Evolutionary conservation across 2,329 filamentous ascomycete species (phyloP).

Genomic region (Lasiodiplodia citricola): DNA sequence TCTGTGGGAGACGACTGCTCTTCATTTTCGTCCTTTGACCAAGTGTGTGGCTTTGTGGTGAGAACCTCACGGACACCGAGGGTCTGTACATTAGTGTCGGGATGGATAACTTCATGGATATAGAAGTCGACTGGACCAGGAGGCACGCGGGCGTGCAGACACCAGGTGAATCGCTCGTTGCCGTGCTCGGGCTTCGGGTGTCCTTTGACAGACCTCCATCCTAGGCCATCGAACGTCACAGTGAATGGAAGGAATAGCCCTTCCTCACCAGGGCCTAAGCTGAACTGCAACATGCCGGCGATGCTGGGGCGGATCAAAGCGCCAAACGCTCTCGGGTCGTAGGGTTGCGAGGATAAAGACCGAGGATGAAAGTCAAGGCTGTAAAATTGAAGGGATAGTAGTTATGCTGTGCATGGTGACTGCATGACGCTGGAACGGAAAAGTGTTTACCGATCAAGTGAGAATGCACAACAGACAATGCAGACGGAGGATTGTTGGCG

Average conservation of each 20-base stretch:
- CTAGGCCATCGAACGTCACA: not conserved
- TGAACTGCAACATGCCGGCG: not conserved
- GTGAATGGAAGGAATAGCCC: not conserved
- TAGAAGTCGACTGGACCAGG: not conserved
- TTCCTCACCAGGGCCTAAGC: not conserved
- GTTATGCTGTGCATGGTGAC: too few species aligned
- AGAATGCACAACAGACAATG: not conserved
- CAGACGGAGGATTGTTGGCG: not conserved
- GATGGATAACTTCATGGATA: not conserved
- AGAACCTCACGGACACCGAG: not conserved
- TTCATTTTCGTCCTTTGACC: not conserved
- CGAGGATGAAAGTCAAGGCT: not conserved
- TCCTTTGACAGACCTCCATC: not conserved
- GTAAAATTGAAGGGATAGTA: not conserved
- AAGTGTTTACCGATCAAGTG: too few species aligned
- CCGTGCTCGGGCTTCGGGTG: not conserved
- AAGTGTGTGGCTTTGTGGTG: not conserved
- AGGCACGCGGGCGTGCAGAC: not conserved
- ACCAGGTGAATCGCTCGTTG: not conserved
- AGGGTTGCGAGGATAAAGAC: not conserved
- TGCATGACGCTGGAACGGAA: too few species aligned
- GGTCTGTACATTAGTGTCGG: not conserved
- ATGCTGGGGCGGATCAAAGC: too few species aligned
- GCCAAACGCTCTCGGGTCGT: not conserved
- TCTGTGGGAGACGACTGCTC: not conserved